phyloP scores from a whole-genome alignment of 306 rosid species.

The Pterocarpus santalinus region DNA sequence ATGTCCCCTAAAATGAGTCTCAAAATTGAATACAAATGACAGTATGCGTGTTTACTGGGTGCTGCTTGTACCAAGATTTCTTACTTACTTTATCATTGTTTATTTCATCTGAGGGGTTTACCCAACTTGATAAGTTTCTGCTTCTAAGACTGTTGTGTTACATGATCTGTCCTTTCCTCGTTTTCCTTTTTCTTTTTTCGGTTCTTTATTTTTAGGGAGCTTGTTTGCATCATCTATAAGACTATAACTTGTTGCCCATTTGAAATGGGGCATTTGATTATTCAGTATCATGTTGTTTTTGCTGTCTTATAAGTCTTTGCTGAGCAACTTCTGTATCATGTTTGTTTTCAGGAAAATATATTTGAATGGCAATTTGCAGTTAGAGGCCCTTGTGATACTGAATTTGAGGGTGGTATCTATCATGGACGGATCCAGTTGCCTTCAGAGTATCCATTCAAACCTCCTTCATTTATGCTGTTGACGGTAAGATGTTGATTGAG shows the following conservation, averaged over 20 bases:
- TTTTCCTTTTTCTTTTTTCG: not conserved
- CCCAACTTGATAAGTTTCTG: not conserved
- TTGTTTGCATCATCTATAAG: not conserved
- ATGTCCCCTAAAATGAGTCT: too few relatives aligned
- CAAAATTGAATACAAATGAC: too few relatives aligned
- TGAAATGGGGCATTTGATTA: constrained; percentile 14
- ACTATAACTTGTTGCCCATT: not conserved
- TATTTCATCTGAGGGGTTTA: not conserved
- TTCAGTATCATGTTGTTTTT: not conserved
- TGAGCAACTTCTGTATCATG: constrained; percentile 5
- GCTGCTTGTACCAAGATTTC: not conserved
- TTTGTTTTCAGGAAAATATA: constrained; percentile 77
- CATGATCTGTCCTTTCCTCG: not conserved
- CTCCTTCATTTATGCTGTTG: constrained; percentile 83
- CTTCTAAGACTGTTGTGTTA: not conserved
- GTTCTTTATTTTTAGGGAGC: not conserved
- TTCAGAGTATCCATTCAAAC: constrained; percentile 86
- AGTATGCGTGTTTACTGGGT: not conserved
- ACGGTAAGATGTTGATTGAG: constrained; percentile 56
- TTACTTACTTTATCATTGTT: not conserved
- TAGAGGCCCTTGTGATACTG: constrained; percentile 74
- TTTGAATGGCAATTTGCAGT: constrained; percentile 96
- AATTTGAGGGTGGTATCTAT: constrained; percentile 85
- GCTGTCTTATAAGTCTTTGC: not conserved
- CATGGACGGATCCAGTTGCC: constrained; percentile 86